These are phyloP conservation scores for Fraxinus sp. DNA, from an alignment of 305 asterid species.

Conservation along the genomic window DNA sequence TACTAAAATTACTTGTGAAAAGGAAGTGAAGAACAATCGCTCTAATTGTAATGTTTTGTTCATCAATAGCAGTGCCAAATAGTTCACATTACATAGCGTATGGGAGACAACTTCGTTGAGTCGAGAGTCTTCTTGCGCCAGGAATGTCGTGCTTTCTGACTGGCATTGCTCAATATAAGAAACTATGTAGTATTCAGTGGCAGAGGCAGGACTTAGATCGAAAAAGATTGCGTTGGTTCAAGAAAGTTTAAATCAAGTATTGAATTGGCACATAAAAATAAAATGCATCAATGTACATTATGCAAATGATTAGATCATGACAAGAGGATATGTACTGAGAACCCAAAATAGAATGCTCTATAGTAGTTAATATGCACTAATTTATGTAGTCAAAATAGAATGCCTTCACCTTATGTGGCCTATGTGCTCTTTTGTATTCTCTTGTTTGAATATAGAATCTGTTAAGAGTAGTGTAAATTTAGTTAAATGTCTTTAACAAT, in stretches of 20 bases:
- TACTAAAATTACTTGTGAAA: neutral
- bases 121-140: neutral
- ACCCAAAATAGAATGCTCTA: neutral
- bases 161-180: neutral
- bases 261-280: neutral
- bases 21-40: neutral
- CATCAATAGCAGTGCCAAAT: neutral
- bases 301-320: neutral
- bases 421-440: no score
- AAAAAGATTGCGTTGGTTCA: neutral
- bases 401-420: no score
- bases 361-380: no score
- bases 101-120: neutral
- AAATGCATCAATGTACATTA: neutral
- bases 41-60: neutral
- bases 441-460: no score
- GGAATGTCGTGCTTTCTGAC: neutral
- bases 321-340: neutral
- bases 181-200: neutral
- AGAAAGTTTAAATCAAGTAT: neutral
- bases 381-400: no score
- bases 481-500: no score
- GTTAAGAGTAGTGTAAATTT: no score
- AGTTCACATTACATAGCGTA: neutral
- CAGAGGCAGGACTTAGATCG: neutral